Evolutionary conservation across 2,329 filamentous ascomycete genomes (phyloP), one percentile per base, ranked within the genome.

Genomic region (Aspergillus aculeatinus): DNA sequence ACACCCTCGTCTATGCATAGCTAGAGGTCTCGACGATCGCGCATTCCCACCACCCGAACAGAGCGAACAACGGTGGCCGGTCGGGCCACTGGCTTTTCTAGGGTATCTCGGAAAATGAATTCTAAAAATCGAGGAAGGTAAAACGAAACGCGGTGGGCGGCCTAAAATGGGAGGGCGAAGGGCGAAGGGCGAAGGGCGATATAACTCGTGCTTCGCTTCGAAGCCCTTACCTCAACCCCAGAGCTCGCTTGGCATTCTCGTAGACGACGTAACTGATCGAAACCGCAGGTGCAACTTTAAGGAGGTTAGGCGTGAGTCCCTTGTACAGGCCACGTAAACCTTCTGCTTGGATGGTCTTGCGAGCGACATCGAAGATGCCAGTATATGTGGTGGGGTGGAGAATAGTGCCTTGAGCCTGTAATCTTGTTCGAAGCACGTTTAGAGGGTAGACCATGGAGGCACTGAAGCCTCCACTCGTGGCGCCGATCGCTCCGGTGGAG

Each of bases 221-320:
- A n/a, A 5, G 16, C 39, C 39, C 51, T 77, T 70, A 83, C 65
- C 69, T 77, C 59, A 84, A 68, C 21, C 79, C 80, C 66, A 96
- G 81, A 35, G 90, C 74, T 68, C 83, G 85, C 81, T 96, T 96
- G 58, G 90, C 87, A 72, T 95, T 95, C 79, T 96, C 92, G 72
- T 96, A 96, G 62, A 95, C 90, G 70, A 96, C 87, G 82, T 95
- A 96, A 57, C 92, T 93, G 74, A 99, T 98, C 69, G 92, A 96
- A 57, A 99, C 89, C 31, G 95, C 92, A 2, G 95, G 95, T 10
- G 95, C 92, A 39, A 99, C 95, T 81, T 99, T 99, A 68, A 99
- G 82, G 44, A 99, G 81, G 73, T 98, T 99, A 5, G 95, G 95
- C 48, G 94, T 96, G 65, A 98, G 81, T 1, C 95, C 95, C 77